Evolutionary conservation across 306 rosid genomes (phyloP), one percentile per base, ranked within the genome.

Genomic region (Lagenaria siceraria): DNA sequence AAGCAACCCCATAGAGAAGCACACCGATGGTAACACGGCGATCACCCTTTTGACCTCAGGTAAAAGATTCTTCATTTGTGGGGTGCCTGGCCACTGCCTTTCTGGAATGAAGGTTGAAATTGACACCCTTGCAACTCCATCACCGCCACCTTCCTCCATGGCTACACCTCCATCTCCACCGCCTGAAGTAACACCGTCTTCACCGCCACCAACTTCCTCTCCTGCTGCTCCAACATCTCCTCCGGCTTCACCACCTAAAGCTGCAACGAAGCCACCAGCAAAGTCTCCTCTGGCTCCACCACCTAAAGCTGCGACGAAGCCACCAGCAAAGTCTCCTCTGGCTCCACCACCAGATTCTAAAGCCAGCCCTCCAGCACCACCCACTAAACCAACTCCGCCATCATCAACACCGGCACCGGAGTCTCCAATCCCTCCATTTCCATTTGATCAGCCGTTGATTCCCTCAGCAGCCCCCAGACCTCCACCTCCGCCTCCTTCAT

Each of bases 21-120:
- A 83, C 88, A 89, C 1, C 51, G 90, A 78, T 63, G 96, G 98
- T 2, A 76, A 80, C 83, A 87, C 96, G 48, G 82, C 78, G 53
- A 80, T 95, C 66, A 78, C 90, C 74, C 96, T 95, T 49, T 63
- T 83, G 53, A 78, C 95, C 62, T 80, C 87, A 42, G 96, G 93
- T n/a, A 90, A 89, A 77, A 88, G 95, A 79, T 87, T 87, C 85
- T 95, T 90, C 92, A 87, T 90, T 73, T 95, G 98, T 86, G 97
- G 95, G 40, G 48, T 83, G 36, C 0, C 19, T 0, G 96, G 95
- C 56, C 98, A 95, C 81, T 95, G 98, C 78, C 54, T 49, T 82
- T 69, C 71, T 68, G 98, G 97, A 78, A 92, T 92, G 98, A 92
- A 89, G 85, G 66, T 92, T 46, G 86, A 85, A 79, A 83, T 95